A percentile compares a stretch with the other conserved stretches of the same genome.
phyloP scores from a whole-genome alignment of 768 basidiomycete genomes.

The Candolleomyces aberdarensis region DNA sequence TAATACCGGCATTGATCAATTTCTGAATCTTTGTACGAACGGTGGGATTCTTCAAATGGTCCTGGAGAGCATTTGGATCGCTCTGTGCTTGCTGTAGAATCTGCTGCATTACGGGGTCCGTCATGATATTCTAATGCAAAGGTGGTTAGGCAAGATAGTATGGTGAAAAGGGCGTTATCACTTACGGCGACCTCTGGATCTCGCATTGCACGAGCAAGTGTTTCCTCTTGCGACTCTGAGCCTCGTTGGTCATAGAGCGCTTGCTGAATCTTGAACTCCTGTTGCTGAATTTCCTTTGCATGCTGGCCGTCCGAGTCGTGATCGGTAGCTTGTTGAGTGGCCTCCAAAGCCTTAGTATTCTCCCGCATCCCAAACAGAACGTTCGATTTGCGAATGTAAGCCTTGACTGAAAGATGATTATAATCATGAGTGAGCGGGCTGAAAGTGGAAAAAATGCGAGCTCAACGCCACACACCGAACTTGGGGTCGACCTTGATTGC shows the following conservation, averaged over 20 bases:
- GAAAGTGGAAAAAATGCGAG: neutral
- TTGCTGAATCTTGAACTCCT: constrained; percentile 77
- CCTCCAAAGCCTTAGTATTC: constrained; percentile 82
- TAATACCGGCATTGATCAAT: constrained; percentile 89
- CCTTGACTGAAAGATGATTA: constrained; percentile 64
- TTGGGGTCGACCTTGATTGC: constrained; percentile 88
- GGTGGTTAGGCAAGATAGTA: constrained; percentile 1
- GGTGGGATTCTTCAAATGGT: constrained; percentile 93
- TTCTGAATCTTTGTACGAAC: constrained; percentile 84
- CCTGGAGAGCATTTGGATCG: constrained; percentile 85
- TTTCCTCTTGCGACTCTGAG: constrained; percentile 89
- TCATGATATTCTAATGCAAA: constrained; percentile 67
- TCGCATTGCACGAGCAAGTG: constrained; percentile 90
- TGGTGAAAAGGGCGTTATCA: constrained; percentile 11
- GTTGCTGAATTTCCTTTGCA: constrained; percentile 75
- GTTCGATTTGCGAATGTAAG: constrained; percentile 89
- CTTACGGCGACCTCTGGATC: constrained; percentile 93
- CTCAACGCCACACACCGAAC: constrained; percentile 54
- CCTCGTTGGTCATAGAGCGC: constrained; percentile 77
- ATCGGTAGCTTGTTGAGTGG: constrained; percentile 71
- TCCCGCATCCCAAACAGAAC: constrained; percentile 91
- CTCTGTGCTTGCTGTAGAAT: constrained; percentile 93
- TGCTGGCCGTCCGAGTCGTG: constrained; percentile 83
- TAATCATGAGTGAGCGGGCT: neutral
- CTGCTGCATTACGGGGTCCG: constrained; percentile 89